Evolutionary conservation across 495 filamentous ascomycete species (phyloP), one percentile per base, ranked within the genome.

Genomic region (Hypoxylon perforatum): DNA sequence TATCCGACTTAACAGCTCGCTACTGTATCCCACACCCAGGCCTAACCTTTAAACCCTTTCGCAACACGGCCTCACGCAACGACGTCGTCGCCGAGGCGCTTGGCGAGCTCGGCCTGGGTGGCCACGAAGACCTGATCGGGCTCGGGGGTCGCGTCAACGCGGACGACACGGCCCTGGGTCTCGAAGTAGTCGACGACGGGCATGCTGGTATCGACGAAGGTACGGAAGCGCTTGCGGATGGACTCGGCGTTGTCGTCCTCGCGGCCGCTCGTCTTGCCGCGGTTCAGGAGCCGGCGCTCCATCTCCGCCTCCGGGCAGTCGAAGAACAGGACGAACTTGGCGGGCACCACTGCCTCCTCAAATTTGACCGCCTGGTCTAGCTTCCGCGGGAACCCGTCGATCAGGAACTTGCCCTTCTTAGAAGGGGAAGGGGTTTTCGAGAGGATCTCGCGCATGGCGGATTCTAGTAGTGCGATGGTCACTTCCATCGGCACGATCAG

Each of bases 401-500:
- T 92, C 67, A 98, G 81, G 83, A 97, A 97, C 44, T 87, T 85
- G 48, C 75, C 76, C 62, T 84, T 83, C 19, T 23, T 39, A 14
- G 19, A 22, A 62, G 23, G 63, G 15, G 75, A 68, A 22, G 69
- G 71, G 23, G 75, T 57, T n/a, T n/a, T n/a, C n/a, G n/a, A n/a
- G 9, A 93, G 83, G 0, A 80, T 78, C 3, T 86, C 87, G 55
- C 82, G 86, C 91, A 99, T 97, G 7, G 93, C 91, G 74, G 96
- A 93, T 77, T 97, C 95, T 3, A 99, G 85, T 14, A 99, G 76
- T 23, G 90, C 88, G 36, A 99, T 90, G n/a, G 95, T 99, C 18
- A 99, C 93, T 73, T 98, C 94, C 94, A 97, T 97, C 9, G 95
- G 95, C 64, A 99, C 95, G 77, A 99, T 99, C 68, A 87, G 89